These are phyloP conservation scores for Fraxinus latifolia DNA, from an alignment of 305 asterid genomes.

Conservation along the genomic window DNA sequence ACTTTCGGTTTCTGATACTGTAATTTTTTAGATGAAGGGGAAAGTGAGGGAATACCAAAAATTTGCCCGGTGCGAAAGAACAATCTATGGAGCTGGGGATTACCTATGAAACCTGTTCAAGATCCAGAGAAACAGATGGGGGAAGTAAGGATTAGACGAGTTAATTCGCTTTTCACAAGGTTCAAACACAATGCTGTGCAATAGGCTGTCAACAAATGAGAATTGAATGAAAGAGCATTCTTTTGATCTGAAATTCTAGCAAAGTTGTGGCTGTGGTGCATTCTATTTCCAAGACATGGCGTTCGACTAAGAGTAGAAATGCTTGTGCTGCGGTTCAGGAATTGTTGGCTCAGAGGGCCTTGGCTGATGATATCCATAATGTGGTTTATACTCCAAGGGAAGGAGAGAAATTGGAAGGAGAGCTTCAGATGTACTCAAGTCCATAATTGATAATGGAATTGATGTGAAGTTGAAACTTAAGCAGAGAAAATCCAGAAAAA, in stretches of 20 bases:
- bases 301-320: slow-evolving; percentile 39
- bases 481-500: slow-evolving; percentile 51
- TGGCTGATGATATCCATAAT: slow-evolving; percentile 77
- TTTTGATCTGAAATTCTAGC: slow-evolving; percentile 29
- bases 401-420: slow-evolving; percentile 67
- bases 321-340: slow-evolving; percentile 65
- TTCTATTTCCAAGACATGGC: slow-evolving; percentile 75
- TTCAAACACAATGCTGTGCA: not conserved
- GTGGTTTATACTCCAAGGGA: slow-evolving; percentile 62
- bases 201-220: not conserved
- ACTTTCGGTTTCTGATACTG: not conserved
- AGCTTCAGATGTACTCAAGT: slow-evolving; percentile 59
- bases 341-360: slow-evolving; percentile 69
- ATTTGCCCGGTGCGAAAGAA: not conserved
- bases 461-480: slow-evolving; percentile 68
- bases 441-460: slow-evolving; percentile 57
- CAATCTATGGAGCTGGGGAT: not conserved
- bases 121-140: not conserved
- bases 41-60: not conserved
- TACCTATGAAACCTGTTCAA: not conserved
- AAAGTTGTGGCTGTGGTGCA: slow-evolving; percentile 69
- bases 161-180: not conserved
- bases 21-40: not conserved
- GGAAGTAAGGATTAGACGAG: not conserved
- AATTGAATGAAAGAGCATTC: not conserved